Evolutionary conservation across 495 filamentous ascomycete genomes (phyloP).

Genomic region (Staphylotrichum longicolle): DNA sequence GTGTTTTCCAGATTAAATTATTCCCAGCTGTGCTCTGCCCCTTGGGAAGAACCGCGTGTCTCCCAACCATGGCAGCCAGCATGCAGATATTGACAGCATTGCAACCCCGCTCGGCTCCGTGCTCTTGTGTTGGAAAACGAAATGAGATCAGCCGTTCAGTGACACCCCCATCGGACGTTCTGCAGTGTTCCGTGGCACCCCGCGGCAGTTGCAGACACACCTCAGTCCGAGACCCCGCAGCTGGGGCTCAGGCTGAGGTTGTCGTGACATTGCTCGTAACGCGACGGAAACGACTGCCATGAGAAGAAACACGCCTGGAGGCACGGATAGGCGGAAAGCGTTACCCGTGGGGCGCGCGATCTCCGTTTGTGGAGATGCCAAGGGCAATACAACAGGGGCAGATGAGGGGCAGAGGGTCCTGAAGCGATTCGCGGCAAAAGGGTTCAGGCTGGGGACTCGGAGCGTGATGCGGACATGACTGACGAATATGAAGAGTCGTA

Average conservation of each 20-base stretch:
- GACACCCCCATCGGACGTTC: neutral
- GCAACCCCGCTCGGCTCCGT: neutral
- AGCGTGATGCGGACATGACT: no score
- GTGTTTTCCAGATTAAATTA: neutral
- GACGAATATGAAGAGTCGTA: no score
- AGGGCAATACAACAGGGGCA: neutral
- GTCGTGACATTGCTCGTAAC: no score
- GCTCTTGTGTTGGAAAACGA: neutral
- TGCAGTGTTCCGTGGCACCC: neutral
- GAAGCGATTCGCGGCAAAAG: no score
- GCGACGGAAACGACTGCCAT: no score
- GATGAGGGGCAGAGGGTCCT: no score
- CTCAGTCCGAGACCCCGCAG: neutral
- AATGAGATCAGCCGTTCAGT: neutral
- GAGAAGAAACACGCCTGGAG: neutral
- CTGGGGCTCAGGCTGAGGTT: no score
- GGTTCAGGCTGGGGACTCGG: no score
- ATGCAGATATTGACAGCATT: neutral
- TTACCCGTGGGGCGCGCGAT: constrained; percentile 5
- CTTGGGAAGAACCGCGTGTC: no score
- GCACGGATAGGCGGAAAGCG: constrained; percentile 11
- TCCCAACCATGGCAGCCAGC: no score
- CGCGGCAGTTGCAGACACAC: neutral
- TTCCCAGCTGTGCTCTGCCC: no score
- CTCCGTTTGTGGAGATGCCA: neutral